Percentiles rank a stretch among this genome's conserved stretches.
These are phyloP conservation scores for Begonia fuchsioides DNA, from an alignment of 306 rosid genomes.

Conservation along the genomic window DNA sequence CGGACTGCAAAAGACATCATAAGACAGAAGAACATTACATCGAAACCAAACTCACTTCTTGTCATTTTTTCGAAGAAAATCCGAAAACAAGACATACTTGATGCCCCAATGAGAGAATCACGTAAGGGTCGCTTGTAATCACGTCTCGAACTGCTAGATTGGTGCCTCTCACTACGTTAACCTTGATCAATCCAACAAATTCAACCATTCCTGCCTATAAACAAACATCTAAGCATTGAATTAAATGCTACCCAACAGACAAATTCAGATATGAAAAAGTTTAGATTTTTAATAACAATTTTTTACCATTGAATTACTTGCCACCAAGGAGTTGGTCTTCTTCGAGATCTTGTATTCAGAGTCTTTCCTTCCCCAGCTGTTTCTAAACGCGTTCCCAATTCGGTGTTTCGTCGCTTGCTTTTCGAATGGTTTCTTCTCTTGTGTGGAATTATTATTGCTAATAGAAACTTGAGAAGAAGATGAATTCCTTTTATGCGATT, in stretches of 20 bases:
- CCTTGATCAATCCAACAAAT: conserved; percentile 88
- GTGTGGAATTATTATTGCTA: conserved; percentile 5
- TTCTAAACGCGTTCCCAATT: conserved; percentile 59
- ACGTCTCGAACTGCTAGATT: conserved; percentile 73
- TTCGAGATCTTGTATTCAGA: conserved; percentile 37
- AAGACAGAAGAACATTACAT: no score
- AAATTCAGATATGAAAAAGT: no score
- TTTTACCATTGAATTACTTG: conserved; percentile 47
- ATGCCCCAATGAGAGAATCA: conserved; percentile 72
- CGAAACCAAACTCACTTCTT: no score
- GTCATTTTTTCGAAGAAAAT: neutral
- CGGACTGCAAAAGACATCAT: conserved; percentile 47
- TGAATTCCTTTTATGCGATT: conserved; percentile 26
- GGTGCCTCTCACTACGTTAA: conserved; percentile 80
- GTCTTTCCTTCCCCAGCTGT: conserved; percentile 74
- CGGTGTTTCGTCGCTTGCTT: conserved; percentile 23
- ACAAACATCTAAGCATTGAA: conserved; percentile 25
- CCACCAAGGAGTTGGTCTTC: conserved; percentile 32
- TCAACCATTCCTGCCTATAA: conserved; percentile 96
- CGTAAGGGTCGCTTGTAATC: conserved; percentile 85
- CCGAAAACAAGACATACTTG: conserved; percentile 54
- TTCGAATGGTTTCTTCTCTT: conserved; percentile 40
- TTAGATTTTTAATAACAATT: no score
- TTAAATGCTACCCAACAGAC: no score
- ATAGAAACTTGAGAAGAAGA: conserved; percentile 19